A percentile compares a stretch with the other conserved stretches of the same genome.
Evolutionary conservation across 2,329 filamentous ascomycete genomes (phyloP).

Genomic region (Cytospora mali): DNA sequence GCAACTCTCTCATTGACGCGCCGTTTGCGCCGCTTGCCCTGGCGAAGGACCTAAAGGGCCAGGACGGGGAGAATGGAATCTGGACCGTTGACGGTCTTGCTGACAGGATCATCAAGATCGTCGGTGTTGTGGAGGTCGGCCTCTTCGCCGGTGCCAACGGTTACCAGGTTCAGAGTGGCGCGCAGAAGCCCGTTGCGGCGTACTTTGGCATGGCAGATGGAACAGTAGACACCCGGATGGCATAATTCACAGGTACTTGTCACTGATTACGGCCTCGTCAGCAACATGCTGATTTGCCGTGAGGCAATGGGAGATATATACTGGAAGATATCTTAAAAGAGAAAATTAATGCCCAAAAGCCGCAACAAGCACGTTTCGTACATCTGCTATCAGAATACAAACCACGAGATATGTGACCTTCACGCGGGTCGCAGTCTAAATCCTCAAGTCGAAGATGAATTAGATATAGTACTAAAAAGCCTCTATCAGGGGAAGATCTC

Average conservation of each 20-base stretch:
- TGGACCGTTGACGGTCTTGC: constrained; percentile 83
- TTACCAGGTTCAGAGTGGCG: constrained; percentile 67
- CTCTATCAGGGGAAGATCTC: constrained; percentile 20
- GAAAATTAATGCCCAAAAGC: neutral
- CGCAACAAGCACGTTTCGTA: neutral
- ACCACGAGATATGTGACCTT: neutral
- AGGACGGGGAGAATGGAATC: constrained; percentile 62
- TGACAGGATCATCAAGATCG: constrained; percentile 74
- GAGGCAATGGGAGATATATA: neutral
- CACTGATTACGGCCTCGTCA: neutral
- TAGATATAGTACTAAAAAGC: constrained; percentile 25
- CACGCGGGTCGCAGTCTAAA: neutral
- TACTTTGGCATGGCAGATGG: constrained; percentile 93
- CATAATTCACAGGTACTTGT: neutral
- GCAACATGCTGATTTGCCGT: neutral
- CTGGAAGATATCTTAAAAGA: neutral
- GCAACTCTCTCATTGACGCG: constrained; percentile 89
- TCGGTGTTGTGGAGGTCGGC: constrained; percentile 89
- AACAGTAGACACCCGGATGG: constrained; percentile 54
- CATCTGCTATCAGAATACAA: neutral
- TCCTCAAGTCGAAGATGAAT: constrained; percentile 24
- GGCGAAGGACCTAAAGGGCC: constrained; percentile 50
- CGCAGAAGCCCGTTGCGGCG: constrained; percentile 88
- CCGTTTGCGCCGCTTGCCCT: constrained; percentile 77
- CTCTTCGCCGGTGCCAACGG: constrained; percentile 86